phyloP scores from a whole-genome alignment of 73 alveolate genomes.

The Tetrahymena elliotti region DNA sequence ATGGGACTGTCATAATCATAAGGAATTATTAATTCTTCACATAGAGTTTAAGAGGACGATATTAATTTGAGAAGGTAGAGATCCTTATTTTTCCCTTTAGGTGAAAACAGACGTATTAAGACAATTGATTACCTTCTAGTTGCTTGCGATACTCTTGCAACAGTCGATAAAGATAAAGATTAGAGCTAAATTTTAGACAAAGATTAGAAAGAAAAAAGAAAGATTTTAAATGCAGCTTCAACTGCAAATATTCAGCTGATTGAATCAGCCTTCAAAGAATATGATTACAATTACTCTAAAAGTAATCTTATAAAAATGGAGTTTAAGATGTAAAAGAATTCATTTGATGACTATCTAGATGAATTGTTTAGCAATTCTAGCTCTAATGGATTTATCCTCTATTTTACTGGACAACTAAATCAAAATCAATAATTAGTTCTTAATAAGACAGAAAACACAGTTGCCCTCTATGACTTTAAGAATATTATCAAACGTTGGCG shows the following conservation, averaged over 20 bases:
- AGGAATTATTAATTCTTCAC: not conserved
- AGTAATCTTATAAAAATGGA: not conserved
- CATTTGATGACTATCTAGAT: not conserved
- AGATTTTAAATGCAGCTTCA: not conserved
- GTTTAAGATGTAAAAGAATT: not conserved
- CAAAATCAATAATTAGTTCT: not conserved
- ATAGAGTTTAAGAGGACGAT: not conserved
- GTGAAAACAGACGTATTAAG: not conserved
- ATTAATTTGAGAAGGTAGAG: not conserved
- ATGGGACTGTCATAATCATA: not conserved
- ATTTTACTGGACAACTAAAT: not conserved
- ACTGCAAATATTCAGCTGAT: not conserved
- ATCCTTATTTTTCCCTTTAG: not conserved
- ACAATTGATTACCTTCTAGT: not conserved
- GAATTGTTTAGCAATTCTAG: not conserved
- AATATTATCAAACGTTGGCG: not conserved
- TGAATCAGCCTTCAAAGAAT: not conserved
- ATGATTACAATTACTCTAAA: not conserved
- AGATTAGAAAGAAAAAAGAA: not conserved
- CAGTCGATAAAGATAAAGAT: not conserved
- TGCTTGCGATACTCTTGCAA: not conserved
- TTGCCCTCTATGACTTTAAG: not conserved
- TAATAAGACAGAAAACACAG: not conserved
- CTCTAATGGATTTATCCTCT: not conserved
- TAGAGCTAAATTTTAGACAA: not conserved